These are phyloP conservation scores for Calonectria montana DNA, from an alignment of 2,329 filamentous ascomycete species.

Conservation along the genomic window DNA sequence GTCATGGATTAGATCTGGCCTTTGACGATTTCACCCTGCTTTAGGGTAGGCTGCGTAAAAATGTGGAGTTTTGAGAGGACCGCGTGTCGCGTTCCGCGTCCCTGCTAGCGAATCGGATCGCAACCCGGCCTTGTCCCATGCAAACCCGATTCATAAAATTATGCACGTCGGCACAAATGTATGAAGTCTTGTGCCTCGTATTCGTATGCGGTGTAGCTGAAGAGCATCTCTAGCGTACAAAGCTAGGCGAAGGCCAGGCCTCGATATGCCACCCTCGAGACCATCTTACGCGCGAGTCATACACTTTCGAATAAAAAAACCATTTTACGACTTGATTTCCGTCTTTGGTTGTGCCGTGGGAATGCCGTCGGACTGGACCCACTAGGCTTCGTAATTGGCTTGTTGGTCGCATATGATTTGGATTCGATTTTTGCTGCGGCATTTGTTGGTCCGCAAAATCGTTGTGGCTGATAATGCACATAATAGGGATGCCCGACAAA, in stretches of 20 bases:
- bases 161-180: not conserved
- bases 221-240: no score
- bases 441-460: not conserved
- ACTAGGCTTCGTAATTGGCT: not conserved
- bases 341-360: not conserved
- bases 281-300: no score
- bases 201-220: no score
- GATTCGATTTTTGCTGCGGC: not conserved
- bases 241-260: no score
- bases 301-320: no score
- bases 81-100: not conserved
- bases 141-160: not conserved
- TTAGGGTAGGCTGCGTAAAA: not conserved
- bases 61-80: not conserved
- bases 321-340: not conserved
- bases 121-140: not conserved
- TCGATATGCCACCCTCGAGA: no score
- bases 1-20: not conserved
- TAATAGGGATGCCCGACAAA: no score
- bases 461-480: no score
- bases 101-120: not conserved
- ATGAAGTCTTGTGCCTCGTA: no score
- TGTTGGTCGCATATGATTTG: not conserved
- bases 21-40: not conserved
- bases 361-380: no score